Evolutionary conservation across 2,329 filamentous ascomycete species (phyloP), one percentile per base, ranked within the genome.

Genomic region (Chaetoscypha palmicola): DNA sequence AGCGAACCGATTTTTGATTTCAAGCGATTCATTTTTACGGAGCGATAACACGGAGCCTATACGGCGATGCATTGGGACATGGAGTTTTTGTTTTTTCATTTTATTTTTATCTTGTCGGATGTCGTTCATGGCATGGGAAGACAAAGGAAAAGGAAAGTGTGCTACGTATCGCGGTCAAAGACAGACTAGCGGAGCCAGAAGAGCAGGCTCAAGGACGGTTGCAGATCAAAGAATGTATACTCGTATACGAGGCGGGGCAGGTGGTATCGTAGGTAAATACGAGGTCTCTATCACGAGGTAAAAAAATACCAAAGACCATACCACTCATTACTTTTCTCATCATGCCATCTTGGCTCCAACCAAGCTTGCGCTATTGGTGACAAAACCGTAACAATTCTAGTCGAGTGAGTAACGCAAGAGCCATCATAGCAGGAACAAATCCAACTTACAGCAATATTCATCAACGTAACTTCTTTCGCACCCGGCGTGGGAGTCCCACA

Each of bases 401-500:
- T 10, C 16, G 28, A 12, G 28, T 34, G 39, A 45, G 36, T 41
- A 48, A 33, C 24, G 24, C 16, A n/a, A 17, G 19, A 14, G 40
- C 38, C 22, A 26, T 38, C 21, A 11, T 19, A 16, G 14, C 16
- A 11, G 17, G 16, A 22, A 24, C n/a, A 8, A 7, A 20, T 39
- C 2, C n/a, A 19, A 66, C 66, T 58, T 42, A 67, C 66, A 33
- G 59, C 51, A 22, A 64, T 50, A 52, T 68, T 69, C 24, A 52
- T 48, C 42, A 64, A 39, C 17, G 59, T 62, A 31, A 65, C 62
- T 23, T 62, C 64, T 41, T 61, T 60, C 12, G 59, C 66, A 8
- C 59, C 54, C 8, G 51, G 55, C 39, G 70, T 74, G 3, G 64
- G 70, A 4, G 74, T 79, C 5, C 66, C 75, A 37, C 69, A 71